Conservation (phyloP, 176 grass and related monocot species). For the Oryza nivara region DNA sequence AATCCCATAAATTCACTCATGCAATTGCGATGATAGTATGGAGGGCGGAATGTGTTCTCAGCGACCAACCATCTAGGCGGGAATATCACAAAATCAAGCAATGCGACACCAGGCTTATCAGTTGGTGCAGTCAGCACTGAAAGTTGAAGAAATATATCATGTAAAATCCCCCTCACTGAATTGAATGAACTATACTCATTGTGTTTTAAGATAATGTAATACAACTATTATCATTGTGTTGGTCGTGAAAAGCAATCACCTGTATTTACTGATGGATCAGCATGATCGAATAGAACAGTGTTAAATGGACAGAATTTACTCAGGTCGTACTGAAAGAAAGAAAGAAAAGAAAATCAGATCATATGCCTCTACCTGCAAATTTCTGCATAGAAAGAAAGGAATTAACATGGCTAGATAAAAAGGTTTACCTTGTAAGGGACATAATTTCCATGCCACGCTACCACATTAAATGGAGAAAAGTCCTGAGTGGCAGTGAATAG, state of each 20-base stretch:
- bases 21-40: slow-evolving; percentile 94
- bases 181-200: not conserved
- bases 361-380: not conserved
- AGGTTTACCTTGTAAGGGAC: slow-evolving; percentile 81
- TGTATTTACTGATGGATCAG: slow-evolving; percentile 86
- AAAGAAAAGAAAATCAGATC: not conserved
- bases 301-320: slow-evolving; percentile 93
- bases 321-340: slow-evolving; percentile 78
- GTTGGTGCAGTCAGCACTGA: slow-evolving; percentile 84
- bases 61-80: slow-evolving; percentile 89
- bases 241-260: slow-evolving; percentile 37
- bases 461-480: slow-evolving; percentile 93
- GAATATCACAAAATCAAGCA: slow-evolving; percentile 97
- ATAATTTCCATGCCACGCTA: slow-evolving; percentile 98
- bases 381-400: not conserved
- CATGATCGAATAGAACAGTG: slow-evolving; percentile 88
- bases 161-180: not conserved
- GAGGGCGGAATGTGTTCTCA: slow-evolving; percentile 89
- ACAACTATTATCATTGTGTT: not conserved
- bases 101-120: slow-evolving; percentile 79
- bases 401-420: not conserved
- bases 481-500: slow-evolving; percentile 89
- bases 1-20: slow-evolving; percentile 97
- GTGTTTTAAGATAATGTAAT: no score
- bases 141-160: slow-evolving; percentile 17